Evolutionary conservation across 441 rosid species (phyloP).

Genomic region (Gossypium davidsonii): DNA sequence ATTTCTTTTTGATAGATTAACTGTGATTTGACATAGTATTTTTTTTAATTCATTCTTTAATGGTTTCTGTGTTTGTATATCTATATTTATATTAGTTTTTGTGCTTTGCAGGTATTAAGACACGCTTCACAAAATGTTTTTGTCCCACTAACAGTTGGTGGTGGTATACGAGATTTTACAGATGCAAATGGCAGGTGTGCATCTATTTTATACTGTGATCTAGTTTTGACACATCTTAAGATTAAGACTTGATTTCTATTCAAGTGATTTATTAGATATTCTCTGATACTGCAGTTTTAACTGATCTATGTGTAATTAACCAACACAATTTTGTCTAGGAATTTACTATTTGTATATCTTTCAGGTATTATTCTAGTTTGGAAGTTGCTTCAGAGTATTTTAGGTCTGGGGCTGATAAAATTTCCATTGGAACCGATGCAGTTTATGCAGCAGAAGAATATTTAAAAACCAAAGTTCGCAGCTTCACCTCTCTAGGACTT

Average conservation of each 20-base stretch:
- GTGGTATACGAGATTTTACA: slow-evolving; percentile 93
- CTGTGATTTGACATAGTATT: neutral
- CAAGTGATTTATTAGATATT: neutral
- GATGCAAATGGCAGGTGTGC: slow-evolving; percentile 85
- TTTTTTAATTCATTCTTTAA: neutral
- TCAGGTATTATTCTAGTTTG: slow-evolving; percentile 91
- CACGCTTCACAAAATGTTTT: slow-evolving; percentile 81
- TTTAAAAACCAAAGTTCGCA: slow-evolving; percentile 62
- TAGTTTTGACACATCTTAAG: neutral
- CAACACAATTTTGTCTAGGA: neutral
- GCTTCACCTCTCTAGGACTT: slow-evolving; percentile 10
- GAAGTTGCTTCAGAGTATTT: slow-evolving; percentile 98
- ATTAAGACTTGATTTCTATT: neutral
- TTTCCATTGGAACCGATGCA: slow-evolving; percentile 94
- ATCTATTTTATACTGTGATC: neutral
- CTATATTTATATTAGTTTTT: slow-evolving; percentile 12
- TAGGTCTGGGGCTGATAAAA: slow-evolving; percentile 93
- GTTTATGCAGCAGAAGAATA: slow-evolving; percentile 88
- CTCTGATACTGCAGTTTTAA: neutral
- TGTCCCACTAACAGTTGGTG: slow-evolving; percentile 95
- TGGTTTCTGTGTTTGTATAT: neutral
- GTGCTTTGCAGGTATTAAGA: slow-evolving; percentile 64
- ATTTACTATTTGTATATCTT: neutral
- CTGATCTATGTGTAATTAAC: neutral
- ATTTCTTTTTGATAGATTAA: neutral